Base-by-base conservation (phyloP, 1,284 basidiomycete species). In the Puccinia triticina region DNA sequence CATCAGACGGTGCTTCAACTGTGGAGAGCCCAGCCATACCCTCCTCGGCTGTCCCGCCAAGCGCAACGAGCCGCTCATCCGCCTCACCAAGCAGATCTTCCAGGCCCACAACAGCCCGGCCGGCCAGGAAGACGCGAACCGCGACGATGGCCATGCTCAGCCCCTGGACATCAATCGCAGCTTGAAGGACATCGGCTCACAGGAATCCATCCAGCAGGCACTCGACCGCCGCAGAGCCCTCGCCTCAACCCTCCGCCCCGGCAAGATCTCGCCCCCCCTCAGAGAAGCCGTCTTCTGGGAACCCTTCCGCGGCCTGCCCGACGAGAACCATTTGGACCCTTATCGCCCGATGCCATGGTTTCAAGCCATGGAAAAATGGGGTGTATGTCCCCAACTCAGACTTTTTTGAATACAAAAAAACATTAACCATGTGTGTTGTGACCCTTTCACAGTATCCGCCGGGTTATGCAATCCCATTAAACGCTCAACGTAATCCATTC, bases 281-380 rank as follows among this genome's bases (percentile, higher is more conserved):
- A 61, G 76, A 43, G 59, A 77, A 43, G 76, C 76, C 40, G 23
- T 77, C 43, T 77, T 77, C 50, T 77, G 76, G 76, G 76, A 77
- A 50, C 64, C 23, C 4, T 37, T 8, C 1, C 76, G 40, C 32
- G 76, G 34, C 3, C 16, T 11, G 23, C 59, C 76, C 43, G 76
- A 77, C 64, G 34, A 46, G 14, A 32, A 77, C 21, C 50, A 48
- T 26, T 16, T 77, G 43, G 76, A 77, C 64, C 59, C 76, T 48
- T 23, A 66, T 10, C 76, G 59, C 14, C 76, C 59, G 40, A 77
- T 77, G 76, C 76, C 76, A 66, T 77, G 76, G 76, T 77, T 61
- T 64, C 40, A 61, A n/a, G 34, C 37, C 53, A 61, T 77, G 37
- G 76, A 77, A n/a, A 77, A 77, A 64, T 77, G 76, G 76, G 76